phyloP scores from a whole-genome alignment of 352 stramenopile species.

The Pythium aristosporum region DNA sequence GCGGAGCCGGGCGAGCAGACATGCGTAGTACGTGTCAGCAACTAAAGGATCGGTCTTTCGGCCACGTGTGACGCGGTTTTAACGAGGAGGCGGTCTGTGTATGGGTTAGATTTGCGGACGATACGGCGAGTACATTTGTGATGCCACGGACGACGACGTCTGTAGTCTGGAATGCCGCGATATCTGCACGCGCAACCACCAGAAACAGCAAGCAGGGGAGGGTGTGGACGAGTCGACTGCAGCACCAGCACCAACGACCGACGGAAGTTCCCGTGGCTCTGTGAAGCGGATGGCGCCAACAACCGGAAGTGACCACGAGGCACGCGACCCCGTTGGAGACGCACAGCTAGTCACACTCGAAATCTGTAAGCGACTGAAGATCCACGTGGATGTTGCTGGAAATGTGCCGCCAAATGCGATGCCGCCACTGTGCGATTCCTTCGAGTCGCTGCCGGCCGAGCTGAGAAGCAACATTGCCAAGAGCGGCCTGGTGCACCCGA shows the following conservation, averaged over 20 bases:
- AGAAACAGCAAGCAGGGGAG: neutral
- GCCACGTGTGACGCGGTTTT: no score
- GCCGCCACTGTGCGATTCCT: conserved; percentile 6
- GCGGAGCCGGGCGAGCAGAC: conserved; percentile 34
- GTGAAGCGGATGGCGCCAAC: conserved; percentile 4
- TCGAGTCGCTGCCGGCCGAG: conserved; percentile 21
- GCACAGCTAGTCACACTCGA: conserved; percentile 11
- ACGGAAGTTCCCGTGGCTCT: neutral
- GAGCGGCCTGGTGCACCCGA: conserved; percentile 40
- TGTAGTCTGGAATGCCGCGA: conserved; percentile 81
- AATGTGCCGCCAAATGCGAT: neutral
- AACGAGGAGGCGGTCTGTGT: neutral
- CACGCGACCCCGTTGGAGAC: neutral
- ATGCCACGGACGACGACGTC: conserved; percentile 80
- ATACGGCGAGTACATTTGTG: conserved; percentile 80
- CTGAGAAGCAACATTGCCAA: conserved; percentile 42
- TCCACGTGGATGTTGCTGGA: conserved; percentile 27
- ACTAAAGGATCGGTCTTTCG: no score
- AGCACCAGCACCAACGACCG: neutral
- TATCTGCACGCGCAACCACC: conserved; percentile 27
- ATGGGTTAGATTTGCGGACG: conserved; percentile 52
- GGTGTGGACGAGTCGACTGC: neutral
- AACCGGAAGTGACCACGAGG: neutral
- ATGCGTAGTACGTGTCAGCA: conserved; percentile 36
- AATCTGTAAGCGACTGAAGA: conserved; percentile 33